phyloP scores from a whole-genome alignment of 1,139 yeast genomes.

The Blastobotrys illinoisensis region DNA sequence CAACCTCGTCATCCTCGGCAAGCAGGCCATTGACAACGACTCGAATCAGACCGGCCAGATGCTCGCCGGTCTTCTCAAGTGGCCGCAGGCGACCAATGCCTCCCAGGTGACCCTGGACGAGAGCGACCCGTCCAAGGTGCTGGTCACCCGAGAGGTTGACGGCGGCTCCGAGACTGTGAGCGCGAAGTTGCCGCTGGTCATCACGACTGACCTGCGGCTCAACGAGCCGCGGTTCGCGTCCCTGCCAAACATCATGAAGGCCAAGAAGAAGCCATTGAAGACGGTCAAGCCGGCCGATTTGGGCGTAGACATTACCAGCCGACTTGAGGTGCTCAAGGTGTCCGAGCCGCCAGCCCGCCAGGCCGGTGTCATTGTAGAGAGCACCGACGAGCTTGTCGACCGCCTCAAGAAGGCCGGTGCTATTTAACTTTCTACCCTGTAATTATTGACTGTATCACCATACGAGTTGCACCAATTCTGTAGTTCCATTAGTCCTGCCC shows the following conservation, averaged over 20 bases:
- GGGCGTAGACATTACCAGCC: constrained; percentile 56
- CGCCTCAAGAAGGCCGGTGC: constrained; percentile 62
- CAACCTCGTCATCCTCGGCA: constrained; percentile 82
- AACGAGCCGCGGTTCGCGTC: constrained; percentile 94
- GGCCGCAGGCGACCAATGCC: constrained; percentile 99
- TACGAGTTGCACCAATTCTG: too few species aligned
- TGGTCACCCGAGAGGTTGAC: constrained; percentile 87
- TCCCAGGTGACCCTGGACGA: constrained; percentile 69
- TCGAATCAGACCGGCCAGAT: constrained; percentile 96
- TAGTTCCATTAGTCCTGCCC: too few species aligned
- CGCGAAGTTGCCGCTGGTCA: constrained; percentile 74
- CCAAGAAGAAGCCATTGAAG: constrained; percentile 89
- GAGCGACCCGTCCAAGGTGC: constrained; percentile 53
- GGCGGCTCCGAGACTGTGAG: constrained; percentile 86
- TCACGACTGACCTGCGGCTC: constrained; percentile 88
- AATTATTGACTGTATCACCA: background rate
- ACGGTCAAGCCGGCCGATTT: constrained; percentile 65
- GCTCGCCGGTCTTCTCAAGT: constrained; percentile 85
- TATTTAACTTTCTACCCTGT: constrained; percentile 18
- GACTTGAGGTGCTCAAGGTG: constrained; percentile 66
- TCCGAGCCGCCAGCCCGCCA: constrained; percentile 80
- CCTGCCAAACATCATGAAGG: constrained; percentile 94
- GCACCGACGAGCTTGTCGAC: constrained; percentile 74
- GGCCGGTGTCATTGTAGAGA: constrained; percentile 73
- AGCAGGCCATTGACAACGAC: constrained; percentile 95